Evolutionary conservation across 148 eudicot species (phyloP).

Genomic region (Camellia granthamiana): DNA sequence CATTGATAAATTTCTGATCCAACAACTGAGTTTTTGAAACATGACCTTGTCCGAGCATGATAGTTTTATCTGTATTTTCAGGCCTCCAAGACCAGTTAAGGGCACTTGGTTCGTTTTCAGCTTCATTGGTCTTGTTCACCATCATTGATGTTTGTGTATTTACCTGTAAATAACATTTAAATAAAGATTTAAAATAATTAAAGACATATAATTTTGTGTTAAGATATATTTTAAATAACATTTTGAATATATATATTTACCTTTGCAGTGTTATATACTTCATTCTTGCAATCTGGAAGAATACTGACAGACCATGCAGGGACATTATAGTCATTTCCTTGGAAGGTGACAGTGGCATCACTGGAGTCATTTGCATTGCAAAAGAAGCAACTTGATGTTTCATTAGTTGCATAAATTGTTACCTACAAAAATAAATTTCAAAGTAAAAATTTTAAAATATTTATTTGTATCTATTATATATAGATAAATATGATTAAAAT

Average conservation of each 20-base stretch:
- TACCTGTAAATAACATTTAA: slow-evolving; percentile 11
- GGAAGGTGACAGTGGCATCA: slow-evolving; percentile 34
- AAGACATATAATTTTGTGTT: no score
- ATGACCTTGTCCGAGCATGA: slow-evolving; percentile 24
- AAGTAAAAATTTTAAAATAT: no score
- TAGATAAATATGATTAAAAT: no score
- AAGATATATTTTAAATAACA: no score
- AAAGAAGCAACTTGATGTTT: slow-evolving; percentile 31
- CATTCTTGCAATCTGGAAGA: slow-evolving; percentile 44
- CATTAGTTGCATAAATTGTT: slow-evolving; percentile 27
- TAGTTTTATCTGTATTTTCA: slow-evolving; percentile 25
- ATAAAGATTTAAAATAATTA: no score
- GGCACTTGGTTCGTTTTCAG: slow-evolving; percentile 25
- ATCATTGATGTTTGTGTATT: slow-evolving; percentile 41
- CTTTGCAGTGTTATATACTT: slow-evolving; percentile 61
- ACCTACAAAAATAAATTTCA: slow-evolving; percentile 17
- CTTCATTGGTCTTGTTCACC: slow-evolving; percentile 35
- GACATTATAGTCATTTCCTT: slow-evolving; percentile 25
- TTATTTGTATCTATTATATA: no score
- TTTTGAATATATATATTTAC: slow-evolving; percentile 19
- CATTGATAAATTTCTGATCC: slow-evolving; percentile 37
- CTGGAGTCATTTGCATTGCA: slow-evolving; percentile 27
- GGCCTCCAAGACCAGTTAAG: slow-evolving; percentile 42
- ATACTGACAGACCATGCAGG: slow-evolving; percentile 78
- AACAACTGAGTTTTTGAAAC: slow-evolving; percentile 15